Percentiles rank a stretch among this genome's conserved stretches.
phyloP scores from a whole-genome alignment of 306 rosid species.

The Cicer bijugum region DNA sequence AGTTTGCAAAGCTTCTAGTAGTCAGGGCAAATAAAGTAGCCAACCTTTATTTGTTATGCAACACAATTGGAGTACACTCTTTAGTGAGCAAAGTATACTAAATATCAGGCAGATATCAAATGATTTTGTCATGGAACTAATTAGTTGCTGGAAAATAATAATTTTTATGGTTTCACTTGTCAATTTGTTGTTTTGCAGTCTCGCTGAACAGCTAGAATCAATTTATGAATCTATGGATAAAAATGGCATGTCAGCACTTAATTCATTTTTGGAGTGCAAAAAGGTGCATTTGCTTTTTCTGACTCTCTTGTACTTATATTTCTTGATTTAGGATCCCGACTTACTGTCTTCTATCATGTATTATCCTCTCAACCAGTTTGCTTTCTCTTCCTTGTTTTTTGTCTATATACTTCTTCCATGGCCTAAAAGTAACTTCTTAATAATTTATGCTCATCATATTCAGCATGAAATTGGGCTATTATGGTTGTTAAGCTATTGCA shows the following conservation, averaged over 20 bases:
- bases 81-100: slow-evolving; percentile 29
- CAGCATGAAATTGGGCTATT: slow-evolving; percentile 36
- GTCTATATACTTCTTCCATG: slow-evolving; percentile 18
- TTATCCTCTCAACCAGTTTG: slow-evolving; percentile 33
- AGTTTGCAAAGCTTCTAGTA: slow-evolving; percentile 36
- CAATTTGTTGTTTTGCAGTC: slow-evolving; percentile 66
- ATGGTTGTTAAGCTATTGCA: slow-evolving; percentile 36
- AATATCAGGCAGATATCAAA: slow-evolving; percentile 33
- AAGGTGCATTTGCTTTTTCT: slow-evolving; percentile 54
- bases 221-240: slow-evolving; percentile 72
- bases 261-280: slow-evolving; percentile 77
- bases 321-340: slow-evolving; percentile 12
- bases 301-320: slow-evolving; percentile 38
- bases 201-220: slow-evolving; percentile 90
- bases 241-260: slow-evolving; percentile 62
- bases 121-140: slow-evolving; percentile 33
- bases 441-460: slow-evolving; percentile 33
- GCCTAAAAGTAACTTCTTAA: slow-evolving; percentile 23
- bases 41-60: slow-evolving; percentile 26
- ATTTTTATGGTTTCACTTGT: slow-evolving; percentile 34
- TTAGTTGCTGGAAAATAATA: slow-evolving; percentile 35
- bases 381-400: slow-evolving; percentile 19
- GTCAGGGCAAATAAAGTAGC: slow-evolving; percentile 6
- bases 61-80: slow-evolving; percentile 21
- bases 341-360: slow-evolving; percentile 11